Conservation (phyloP, 2,329 filamentous ascomycete species). For the Fusarium subglutinans region DNA sequence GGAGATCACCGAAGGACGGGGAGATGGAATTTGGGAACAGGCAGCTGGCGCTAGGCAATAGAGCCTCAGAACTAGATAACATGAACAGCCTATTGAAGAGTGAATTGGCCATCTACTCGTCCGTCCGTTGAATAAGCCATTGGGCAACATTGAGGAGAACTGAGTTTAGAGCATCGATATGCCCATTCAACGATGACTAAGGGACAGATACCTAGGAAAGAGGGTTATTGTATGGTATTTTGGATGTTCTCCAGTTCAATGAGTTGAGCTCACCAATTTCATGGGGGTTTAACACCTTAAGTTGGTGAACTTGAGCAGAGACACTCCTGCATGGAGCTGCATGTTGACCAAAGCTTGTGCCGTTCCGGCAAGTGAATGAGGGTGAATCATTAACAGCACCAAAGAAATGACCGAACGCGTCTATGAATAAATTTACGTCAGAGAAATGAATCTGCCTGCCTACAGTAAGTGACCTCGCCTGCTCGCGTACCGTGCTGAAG, state of each 20-base stretch:
- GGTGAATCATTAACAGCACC: background rate
- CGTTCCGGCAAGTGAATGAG: background rate
- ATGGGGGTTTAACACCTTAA: background rate
- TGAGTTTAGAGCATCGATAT: background rate
- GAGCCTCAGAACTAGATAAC: background rate
- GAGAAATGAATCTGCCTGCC: background rate
- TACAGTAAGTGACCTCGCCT: background rate
- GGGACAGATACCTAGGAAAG: background rate
- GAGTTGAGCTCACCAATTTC: background rate
- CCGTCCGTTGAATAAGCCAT: background rate
- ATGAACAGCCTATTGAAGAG: background rate
- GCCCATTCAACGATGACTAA: no score
- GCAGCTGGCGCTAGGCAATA: constrained; percentile 30
- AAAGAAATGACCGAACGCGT: background rate
- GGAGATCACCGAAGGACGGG: constrained; percentile 59
- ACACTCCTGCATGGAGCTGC: background rate
- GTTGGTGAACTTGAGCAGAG: background rate
- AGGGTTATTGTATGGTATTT: background rate
- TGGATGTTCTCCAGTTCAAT: background rate
- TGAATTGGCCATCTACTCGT: background rate
- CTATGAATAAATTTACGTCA: background rate
- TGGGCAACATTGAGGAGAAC: background rate
- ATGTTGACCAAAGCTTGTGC: background rate
- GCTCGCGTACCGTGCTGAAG: background rate
- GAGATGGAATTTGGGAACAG: constrained; percentile 53